Conservation (phyloP, 225 moss, liverwort and hornwort genomes). For the Sphagnum tenellum region DNA sequence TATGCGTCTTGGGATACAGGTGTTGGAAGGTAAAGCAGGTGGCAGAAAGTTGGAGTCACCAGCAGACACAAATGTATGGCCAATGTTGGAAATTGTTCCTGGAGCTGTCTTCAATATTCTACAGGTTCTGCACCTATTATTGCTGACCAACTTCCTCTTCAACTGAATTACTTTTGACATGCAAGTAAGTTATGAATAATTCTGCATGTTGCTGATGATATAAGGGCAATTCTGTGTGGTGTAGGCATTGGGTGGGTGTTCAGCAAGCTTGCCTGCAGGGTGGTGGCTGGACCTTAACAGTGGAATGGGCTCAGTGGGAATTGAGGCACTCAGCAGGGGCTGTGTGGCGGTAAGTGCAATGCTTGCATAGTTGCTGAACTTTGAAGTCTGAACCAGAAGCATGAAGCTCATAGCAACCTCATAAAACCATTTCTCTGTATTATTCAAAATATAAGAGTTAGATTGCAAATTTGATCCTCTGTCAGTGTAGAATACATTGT, state of each 20-base stretch:
- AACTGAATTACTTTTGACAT: too few species aligned
- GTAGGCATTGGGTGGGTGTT: constrained; percentile 68
- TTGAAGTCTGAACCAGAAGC: background rate
- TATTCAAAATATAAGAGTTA: too few species aligned
- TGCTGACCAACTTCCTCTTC: too few species aligned
- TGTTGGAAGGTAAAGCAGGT: constrained; percentile 79
- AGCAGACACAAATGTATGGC: constrained; percentile 74
- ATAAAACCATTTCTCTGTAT: too few species aligned
- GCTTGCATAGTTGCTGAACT: constrained; percentile 12
- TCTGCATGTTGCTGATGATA: background rate
- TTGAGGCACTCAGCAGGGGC: constrained; percentile 92
- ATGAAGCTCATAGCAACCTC: too few species aligned
- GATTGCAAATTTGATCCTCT: too few species aligned
- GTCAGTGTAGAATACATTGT: too few species aligned
- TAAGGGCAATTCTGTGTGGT: background rate
- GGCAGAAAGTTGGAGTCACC: constrained; percentile 84
- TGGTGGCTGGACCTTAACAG: constrained; percentile 97
- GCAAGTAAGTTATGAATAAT: too few species aligned
- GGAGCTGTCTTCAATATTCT: constrained; percentile 90
- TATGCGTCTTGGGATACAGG: constrained; percentile 18
- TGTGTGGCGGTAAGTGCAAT: constrained; percentile 44
- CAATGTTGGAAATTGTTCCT: constrained; percentile 99
- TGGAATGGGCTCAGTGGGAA: constrained; percentile 91
- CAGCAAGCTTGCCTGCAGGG: constrained; percentile 53
- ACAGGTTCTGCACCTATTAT: constrained; percentile 21